A percentile compares a stretch with the other conserved stretches of the same genome.
Conservation (phyloP, 2,329 filamentous ascomycete genomes). For the Gaeumannomyces tritici region DNA sequence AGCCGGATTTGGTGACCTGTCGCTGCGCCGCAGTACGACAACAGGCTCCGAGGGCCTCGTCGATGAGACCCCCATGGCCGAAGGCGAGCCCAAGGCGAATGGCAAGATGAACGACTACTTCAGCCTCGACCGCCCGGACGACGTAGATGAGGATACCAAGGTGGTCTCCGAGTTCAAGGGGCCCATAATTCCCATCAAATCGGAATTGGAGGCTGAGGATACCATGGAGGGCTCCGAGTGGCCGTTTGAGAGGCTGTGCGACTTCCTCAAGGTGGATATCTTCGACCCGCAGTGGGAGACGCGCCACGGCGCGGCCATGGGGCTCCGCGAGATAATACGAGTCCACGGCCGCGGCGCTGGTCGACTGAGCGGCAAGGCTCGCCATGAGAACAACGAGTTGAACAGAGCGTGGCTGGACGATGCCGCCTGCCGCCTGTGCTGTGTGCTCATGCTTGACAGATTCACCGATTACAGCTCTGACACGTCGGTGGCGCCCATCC, state of each 20-base stretch:
- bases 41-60: conserved; percentile 51
- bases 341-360: conserved; percentile 89
- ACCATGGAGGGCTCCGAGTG: conserved; percentile 74
- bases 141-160: conserved; percentile 81
- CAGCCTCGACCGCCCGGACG: conserved; percentile 67
- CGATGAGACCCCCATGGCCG: conserved; percentile 47
- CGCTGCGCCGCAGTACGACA: conserved; percentile 52
- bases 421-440: conserved; percentile 86
- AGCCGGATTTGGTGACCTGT: conserved; percentile 80
- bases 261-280: conserved; percentile 86
- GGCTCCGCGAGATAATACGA: conserved; percentile 79
- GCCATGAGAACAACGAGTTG: conserved; percentile 63
- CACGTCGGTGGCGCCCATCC: conserved; percentile 90
- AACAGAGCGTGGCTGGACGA: conserved; percentile 90
- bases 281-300: conserved; percentile 95
- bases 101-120: conserved; percentile 76
- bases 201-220: conserved; percentile 70
- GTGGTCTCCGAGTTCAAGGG: conserved; percentile 96
- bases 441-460: conserved; percentile 92
- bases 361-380: conserved; percentile 58
- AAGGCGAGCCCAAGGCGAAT: conserved; percentile 47
- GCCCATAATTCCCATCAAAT: conserved; percentile 68
- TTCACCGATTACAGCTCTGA: conserved; percentile 98
- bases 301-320: conserved; percentile 92
- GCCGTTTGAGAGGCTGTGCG: conserved; percentile 90